Percentiles rank a stretch among this genome's conserved stretches.
These are phyloP conservation scores for Nadsonia starkeyi-henricii DNA, from an alignment of 1,139 yeast species.

Conservation along the genomic window DNA sequence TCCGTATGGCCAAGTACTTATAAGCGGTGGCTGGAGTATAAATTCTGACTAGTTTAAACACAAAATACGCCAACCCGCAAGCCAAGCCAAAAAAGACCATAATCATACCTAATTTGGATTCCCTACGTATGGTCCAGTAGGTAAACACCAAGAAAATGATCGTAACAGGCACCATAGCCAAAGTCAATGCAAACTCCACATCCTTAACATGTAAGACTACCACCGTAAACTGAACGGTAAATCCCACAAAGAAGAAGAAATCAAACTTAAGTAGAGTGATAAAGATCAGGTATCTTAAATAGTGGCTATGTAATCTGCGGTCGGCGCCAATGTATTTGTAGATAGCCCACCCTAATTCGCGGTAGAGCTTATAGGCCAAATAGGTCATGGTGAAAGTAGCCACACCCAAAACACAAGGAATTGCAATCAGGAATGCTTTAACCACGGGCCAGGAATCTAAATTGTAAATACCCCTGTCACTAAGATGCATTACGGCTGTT, in stretches of 20 bases:
- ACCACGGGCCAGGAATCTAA: slow-evolving; percentile 18
- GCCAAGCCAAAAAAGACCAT: slow-evolving; percentile 25
- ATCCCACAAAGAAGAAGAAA: slow-evolving; percentile 39
- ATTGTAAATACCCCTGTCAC: slow-evolving; percentile 22
- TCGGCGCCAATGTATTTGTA: slow-evolving; percentile 42
- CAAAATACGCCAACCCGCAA: slow-evolving; percentile 36
- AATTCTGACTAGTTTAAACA: slow-evolving; percentile 37
- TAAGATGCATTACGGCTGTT: slow-evolving; percentile 17
- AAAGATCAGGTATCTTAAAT: slow-evolving; percentile 28
- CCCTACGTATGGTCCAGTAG: slow-evolving; percentile 30
- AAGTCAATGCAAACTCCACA: slow-evolving; percentile 36
- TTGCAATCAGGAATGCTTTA: slow-evolving; percentile 31
- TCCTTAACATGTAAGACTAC: slow-evolving; percentile 33
- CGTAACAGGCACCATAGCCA: slow-evolving; percentile 37
- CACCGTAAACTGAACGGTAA: slow-evolving; percentile 39
- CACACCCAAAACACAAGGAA: slow-evolving; percentile 33
- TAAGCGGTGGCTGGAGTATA: slow-evolving; percentile 33
- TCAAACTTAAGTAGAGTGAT: slow-evolving; percentile 31
- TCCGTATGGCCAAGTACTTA: slow-evolving; percentile 35
- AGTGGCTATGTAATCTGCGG: slow-evolving; percentile 28
- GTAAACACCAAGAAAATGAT: slow-evolving; percentile 28
- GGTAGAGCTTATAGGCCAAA: slow-evolving; percentile 27
- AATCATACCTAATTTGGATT: slow-evolving; percentile 23
- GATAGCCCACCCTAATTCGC: slow-evolving; percentile 36
- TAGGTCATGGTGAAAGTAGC: slow-evolving; percentile 26